A percentile compares a stretch with the other conserved stretches of the same genome.
phyloP scores from a whole-genome alignment of 352 stramenopile species.

The Globisporangium orthogonon region DNA sequence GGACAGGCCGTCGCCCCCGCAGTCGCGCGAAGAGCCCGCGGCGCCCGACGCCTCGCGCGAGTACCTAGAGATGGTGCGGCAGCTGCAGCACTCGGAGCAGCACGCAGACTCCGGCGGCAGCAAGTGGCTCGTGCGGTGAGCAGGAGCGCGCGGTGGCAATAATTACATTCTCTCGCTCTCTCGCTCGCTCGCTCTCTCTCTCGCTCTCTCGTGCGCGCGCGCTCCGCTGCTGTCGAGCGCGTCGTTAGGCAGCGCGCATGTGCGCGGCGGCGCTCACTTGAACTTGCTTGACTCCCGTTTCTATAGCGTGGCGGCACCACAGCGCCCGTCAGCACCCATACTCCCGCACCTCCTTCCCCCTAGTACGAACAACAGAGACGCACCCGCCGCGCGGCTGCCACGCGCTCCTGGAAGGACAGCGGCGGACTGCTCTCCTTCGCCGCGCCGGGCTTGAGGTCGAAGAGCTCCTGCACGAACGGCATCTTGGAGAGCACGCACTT shows the following conservation, averaged over 20 bases:
- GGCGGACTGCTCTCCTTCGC: conserved; percentile 14
- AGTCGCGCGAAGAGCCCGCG: conserved; percentile 4
- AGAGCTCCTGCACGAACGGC: conserved; percentile 77
- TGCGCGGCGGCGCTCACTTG: conserved; percentile 7
- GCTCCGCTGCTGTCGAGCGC: neutral
- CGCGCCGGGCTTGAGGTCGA: conserved; percentile 59
- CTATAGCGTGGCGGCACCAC: conserved; percentile 16
- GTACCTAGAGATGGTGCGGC: conserved; percentile 58
- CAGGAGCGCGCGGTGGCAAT: neutral
- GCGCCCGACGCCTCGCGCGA: conserved; percentile 22
- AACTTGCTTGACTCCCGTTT: conserved; percentile 33
- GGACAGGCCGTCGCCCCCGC: conserved; percentile 2
- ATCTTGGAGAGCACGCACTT: conserved; percentile 82
- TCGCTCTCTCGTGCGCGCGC: too few species aligned
- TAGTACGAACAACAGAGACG: conserved; percentile 9
- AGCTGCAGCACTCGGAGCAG: conserved; percentile 54
- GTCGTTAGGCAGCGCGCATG: neutral
- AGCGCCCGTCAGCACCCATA: neutral
- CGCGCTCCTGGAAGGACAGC: conserved; percentile 70
- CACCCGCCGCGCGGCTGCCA: conserved; percentile 60
- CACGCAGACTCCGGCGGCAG: conserved; percentile 34
- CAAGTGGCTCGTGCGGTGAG: conserved; percentile 72
- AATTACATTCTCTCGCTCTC: conserved; percentile 1
- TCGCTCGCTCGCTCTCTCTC: too few species aligned
- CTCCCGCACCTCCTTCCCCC: neutral